Conservation (phyloP, 176 grass and related monocot species). For the Dactylis glomerata region DNA sequence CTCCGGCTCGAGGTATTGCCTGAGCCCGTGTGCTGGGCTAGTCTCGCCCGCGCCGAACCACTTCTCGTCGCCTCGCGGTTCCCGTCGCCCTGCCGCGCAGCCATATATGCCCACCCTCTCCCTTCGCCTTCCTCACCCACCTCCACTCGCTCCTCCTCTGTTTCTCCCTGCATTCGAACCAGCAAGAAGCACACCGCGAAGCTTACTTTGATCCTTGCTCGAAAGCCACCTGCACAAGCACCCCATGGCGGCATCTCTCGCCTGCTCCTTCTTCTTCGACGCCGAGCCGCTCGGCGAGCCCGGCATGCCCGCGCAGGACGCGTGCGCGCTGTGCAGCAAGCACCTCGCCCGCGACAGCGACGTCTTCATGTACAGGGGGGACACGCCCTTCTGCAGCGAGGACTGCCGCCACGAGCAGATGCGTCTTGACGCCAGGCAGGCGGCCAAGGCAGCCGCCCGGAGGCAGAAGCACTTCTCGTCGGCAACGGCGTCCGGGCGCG, state of each 20-base stretch:
- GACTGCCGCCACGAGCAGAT: slow-evolving; percentile 65
- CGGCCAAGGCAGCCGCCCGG: background rate
- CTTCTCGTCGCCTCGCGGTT: background rate
- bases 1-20: background rate
- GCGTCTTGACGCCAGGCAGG: slow-evolving; percentile 32
- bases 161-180: background rate
- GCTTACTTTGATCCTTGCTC: background rate
- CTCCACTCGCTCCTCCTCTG: background rate
- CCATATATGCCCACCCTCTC: background rate
- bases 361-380: no score
- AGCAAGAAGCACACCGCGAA: background rate
- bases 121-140: background rate
- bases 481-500: background rate
- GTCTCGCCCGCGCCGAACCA: background rate
- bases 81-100: background rate
- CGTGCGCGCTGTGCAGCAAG: slow-evolving; percentile 62
- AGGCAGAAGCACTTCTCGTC: background rate
- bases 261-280: slow-evolving; percentile 48
- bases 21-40: background rate
- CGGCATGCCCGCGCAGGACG: slow-evolving; percentile 27
- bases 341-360: slow-evolving; percentile 36
- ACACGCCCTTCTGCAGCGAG: slow-evolving; percentile 79
- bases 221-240: background rate
- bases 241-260: background rate
- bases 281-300: background rate